Conservation (phyloP, 2,329 filamentous ascomycete genomes). For the Trichoderma sp. region DNA sequence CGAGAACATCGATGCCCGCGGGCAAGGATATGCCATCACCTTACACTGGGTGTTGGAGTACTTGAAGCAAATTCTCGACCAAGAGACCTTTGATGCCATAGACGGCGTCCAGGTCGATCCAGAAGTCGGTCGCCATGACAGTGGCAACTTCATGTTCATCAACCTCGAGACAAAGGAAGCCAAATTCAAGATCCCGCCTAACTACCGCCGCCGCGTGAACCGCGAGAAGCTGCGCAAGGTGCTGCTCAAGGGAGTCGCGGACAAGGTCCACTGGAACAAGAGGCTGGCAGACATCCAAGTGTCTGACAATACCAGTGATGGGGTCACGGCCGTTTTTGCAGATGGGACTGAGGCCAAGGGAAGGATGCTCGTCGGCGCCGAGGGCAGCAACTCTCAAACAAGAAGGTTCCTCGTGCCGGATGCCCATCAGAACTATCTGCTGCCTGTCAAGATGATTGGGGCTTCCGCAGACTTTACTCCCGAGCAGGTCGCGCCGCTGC, state of each 20-base stretch:
- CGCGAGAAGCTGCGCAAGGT: constrained; percentile 35
- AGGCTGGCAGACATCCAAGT: constrained; percentile 29
- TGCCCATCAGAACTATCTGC: constrained; percentile 31
- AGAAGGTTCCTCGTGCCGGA: constrained; percentile 35
- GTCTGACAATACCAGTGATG: constrained; percentile 19
- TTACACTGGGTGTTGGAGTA: constrained; percentile 54
- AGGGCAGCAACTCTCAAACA: constrained; percentile 39
- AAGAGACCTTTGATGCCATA: constrained; percentile 24
- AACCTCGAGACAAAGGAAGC: constrained; percentile 38
- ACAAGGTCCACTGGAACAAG: constrained; percentile 34
- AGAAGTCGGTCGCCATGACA: constrained; percentile 39
- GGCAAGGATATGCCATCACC: constrained; percentile 58
- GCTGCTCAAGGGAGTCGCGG: constrained; percentile 29
- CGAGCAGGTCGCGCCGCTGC: constrained; percentile 38
- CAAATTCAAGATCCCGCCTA: constrained; percentile 40
- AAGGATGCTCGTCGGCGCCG: constrained; percentile 39
- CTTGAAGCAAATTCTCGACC: constrained; percentile 28
- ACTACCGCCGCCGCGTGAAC: constrained; percentile 36
- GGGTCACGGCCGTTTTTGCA: constrained; percentile 30
- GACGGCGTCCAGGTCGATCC: constrained; percentile 32
- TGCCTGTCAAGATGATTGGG: constrained; percentile 40
- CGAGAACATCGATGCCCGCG: constrained; percentile 29
- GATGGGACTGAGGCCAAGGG: constrained; percentile 35
- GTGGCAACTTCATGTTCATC: constrained; percentile 41
- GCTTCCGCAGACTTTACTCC: constrained; percentile 37